These are phyloP conservation scores for Talaromyces piceae DNA, from an alignment of 2,329 filamentous ascomycete species.

Conservation along the genomic window DNA sequence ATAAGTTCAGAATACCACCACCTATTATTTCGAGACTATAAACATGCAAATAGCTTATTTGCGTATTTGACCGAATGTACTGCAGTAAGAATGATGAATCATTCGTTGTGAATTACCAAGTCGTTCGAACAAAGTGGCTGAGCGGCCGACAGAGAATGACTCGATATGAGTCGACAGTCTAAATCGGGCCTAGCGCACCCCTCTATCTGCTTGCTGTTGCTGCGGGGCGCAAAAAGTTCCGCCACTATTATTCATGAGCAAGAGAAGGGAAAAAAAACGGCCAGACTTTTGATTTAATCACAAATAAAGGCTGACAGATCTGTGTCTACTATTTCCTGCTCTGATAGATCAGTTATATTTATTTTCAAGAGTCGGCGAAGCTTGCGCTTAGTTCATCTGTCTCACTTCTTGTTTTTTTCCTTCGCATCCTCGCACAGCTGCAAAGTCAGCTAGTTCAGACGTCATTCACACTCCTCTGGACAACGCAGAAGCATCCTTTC, in stretches of 20 bases:
- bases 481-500: conserved; percentile 1
- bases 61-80: too few relatives aligned
- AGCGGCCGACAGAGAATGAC: neutral
- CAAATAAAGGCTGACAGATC: neutral
- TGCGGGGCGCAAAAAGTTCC: conserved; percentile 6
- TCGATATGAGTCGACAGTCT: conserved; percentile 11
- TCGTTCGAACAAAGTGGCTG: neutral
- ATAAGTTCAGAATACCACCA: neutral
- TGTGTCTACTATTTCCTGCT: neutral
- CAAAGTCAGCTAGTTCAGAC: neutral
- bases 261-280: neutral
- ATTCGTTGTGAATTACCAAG: neutral
- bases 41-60: too few relatives aligned
- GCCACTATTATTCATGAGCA: neutral
- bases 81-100: neutral
- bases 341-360: neutral
- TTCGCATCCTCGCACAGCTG: neutral
- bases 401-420: too few relatives aligned
- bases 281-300: neutral
- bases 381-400: too few relatives aligned
- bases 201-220: neutral
- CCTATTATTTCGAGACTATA: too few relatives aligned
- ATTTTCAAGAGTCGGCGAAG: too few relatives aligned
- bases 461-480: neutral
- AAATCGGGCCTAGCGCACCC: conserved; percentile 1